These are phyloP conservation scores for Tolypocladium nubicola DNA, from an alignment of 2,329 filamentous ascomycete genomes.

Conservation along the genomic window DNA sequence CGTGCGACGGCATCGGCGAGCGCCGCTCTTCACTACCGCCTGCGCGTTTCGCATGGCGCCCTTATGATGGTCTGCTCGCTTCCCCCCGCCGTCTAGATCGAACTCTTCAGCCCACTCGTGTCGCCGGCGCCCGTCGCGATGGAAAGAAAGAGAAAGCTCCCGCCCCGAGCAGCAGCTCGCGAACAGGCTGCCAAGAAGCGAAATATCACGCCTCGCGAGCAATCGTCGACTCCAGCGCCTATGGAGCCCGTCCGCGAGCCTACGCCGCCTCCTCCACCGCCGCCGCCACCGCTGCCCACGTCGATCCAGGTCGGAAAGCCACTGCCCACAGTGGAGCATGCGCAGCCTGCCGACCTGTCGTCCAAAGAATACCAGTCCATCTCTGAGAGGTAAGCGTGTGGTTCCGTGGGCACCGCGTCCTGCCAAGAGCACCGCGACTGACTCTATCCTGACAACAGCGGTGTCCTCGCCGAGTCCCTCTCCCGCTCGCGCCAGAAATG, in stretches of 20 bases:
- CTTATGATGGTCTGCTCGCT: slow-evolving; percentile 17
- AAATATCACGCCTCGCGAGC: slow-evolving; percentile 43
- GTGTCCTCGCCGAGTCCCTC: slow-evolving; percentile 64
- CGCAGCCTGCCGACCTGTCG: slow-evolving; percentile 54
- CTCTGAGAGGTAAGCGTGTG: slow-evolving; percentile 49
- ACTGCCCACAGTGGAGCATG: slow-evolving; percentile 57
- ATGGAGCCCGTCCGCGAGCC: slow-evolving; percentile 24
- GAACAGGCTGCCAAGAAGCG: slow-evolving; percentile 52
- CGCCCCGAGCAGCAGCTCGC: slow-evolving; percentile 50
- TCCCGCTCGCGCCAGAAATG: slow-evolving; percentile 63
- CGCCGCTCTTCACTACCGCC: background rate
- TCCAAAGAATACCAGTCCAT: slow-evolving; percentile 61
- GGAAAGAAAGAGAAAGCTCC: slow-evolving; percentile 58
- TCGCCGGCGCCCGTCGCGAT: slow-evolving; percentile 24
- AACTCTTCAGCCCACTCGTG: background rate
- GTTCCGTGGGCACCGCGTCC: slow-evolving; percentile 9
- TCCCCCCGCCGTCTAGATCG: background rate
- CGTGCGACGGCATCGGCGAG: background rate
- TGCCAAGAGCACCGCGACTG: background rate
- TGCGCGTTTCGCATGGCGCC: slow-evolving; percentile 13
- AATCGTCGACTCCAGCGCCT: slow-evolving; percentile 34
- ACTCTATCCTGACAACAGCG: slow-evolving; percentile 33
- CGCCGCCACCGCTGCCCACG: slow-evolving; percentile 43
- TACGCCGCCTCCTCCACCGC: slow-evolving; percentile 16
- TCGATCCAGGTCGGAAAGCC: slow-evolving; percentile 55